Percentiles rank a stretch among this genome's conserved stretches.
Conservation (phyloP, 495 filamentous ascomycete species). For the Penicillium atrosanguineum region DNA sequence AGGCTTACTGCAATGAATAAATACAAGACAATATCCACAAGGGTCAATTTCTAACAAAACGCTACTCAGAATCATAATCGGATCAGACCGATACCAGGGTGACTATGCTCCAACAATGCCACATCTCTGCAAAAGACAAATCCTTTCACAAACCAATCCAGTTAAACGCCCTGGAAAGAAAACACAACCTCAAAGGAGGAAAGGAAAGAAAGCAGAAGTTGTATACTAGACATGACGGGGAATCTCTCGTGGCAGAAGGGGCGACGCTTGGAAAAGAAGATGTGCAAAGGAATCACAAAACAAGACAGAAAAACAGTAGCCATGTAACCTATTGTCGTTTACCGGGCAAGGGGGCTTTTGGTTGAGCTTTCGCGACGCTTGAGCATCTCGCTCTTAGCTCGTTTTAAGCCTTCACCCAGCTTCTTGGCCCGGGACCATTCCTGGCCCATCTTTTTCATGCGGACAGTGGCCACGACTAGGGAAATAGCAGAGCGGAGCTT, state of each 20-base stretch:
- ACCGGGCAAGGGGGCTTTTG: conserved; percentile 19
- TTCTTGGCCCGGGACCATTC: conserved; percentile 51
- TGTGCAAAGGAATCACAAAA: conserved; percentile 11
- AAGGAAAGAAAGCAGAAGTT: conserved; percentile 9
- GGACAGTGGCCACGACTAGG: conserved; percentile 50
- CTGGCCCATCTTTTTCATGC: conserved; percentile 53
- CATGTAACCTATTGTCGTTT: not conserved
- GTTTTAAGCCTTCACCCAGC: conserved; percentile 44
- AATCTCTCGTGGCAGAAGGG: conserved; percentile 29
- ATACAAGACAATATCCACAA: not conserved
- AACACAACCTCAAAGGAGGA: conserved; percentile 5
- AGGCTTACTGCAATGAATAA: not conserved
- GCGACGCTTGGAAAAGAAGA: conserved; percentile 23
- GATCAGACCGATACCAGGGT: conserved; percentile 8
- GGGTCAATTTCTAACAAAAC: conserved; percentile 1
- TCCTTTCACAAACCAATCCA: not conserved
- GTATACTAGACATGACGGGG: conserved; percentile 28
- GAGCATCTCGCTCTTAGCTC: conserved; percentile 44
- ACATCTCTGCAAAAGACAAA: not conserved
- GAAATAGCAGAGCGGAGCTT: conserved; percentile 51
- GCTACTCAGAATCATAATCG: not conserved
- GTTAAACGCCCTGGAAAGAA: conserved; percentile 9
- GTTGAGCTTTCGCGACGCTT: conserved; percentile 39
- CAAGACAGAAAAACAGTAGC: conserved; percentile 6
- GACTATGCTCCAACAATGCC: conserved; percentile 21